Percentiles rank a stretch among this genome's conserved stretches.
Conservation (phyloP, 345 rosid genomes). For the Psidium friedrichsthalianum region DNA sequence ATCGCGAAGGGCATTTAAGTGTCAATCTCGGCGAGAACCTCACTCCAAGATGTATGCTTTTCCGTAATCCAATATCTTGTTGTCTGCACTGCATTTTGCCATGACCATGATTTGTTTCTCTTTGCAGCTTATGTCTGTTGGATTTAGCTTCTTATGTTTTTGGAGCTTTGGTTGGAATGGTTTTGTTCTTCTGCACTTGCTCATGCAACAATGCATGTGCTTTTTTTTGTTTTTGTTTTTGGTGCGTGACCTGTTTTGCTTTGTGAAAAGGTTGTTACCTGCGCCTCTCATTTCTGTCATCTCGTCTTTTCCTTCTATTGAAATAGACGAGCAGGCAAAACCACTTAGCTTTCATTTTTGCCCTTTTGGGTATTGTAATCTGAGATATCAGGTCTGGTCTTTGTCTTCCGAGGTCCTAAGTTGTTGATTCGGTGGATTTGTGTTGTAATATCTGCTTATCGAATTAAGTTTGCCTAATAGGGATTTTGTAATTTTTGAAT, state of each 20-base stretch:
- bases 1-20: slow-evolving; percentile 70
- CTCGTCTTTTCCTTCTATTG: not conserved
- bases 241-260: not conserved
- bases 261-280: not conserved
- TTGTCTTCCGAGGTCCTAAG: not conserved
- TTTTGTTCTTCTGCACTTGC: not conserved
- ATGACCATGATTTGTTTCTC: not conserved
- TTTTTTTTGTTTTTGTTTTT: not conserved
- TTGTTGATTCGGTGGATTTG: not conserved
- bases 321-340: not conserved
- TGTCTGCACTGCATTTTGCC: not conserved
- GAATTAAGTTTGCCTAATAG: not conserved
- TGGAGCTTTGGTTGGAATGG: not conserved
- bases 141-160: not conserved
- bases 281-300: not conserved
- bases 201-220: not conserved
- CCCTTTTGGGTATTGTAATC: not conserved
- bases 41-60: slow-evolving; percentile 59
- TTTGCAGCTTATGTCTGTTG: not conserved
- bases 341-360: not conserved
- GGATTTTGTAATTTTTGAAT: not conserved
- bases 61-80: slow-evolving; percentile 8
- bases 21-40: slow-evolving; percentile 57
- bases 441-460: not conserved
- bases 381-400: not conserved